A percentile compares a stretch with the other conserved stretches of the same genome.
Conservation (phyloP, 2,329 filamentous ascomycete genomes). For the Phoma herbarum region DNA sequence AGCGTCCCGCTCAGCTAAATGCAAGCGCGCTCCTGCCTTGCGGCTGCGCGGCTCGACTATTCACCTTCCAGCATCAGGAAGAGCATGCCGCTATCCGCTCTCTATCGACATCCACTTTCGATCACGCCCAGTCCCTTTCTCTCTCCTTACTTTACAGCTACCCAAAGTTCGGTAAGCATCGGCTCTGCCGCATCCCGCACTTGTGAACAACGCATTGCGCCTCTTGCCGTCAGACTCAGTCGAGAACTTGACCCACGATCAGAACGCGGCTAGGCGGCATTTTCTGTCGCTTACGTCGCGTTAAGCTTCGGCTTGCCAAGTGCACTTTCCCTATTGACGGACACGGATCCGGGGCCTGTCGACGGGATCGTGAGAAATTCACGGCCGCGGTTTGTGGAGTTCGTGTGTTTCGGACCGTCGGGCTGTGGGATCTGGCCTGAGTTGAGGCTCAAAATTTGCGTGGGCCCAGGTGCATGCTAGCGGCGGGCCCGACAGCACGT, state of each 20-base stretch:
- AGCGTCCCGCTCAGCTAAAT: slow-evolving; percentile 1
- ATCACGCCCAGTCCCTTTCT: neutral
- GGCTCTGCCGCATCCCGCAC: slow-evolving; percentile 6
- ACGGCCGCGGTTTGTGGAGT: slow-evolving; percentile 11
- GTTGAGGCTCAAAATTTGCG: slow-evolving; percentile 19
- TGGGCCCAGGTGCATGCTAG: slow-evolving; percentile 5
- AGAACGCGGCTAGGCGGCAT: slow-evolving; percentile 14
- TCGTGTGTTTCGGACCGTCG: slow-evolving; percentile 9
- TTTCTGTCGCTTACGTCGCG: slow-evolving; percentile 6
- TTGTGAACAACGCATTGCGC: slow-evolving; percentile 5
- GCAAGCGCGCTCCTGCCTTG: slow-evolving; percentile 9
- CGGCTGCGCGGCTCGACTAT: neutral
- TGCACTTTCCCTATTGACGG: slow-evolving; percentile 8
- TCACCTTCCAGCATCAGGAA: neutral
- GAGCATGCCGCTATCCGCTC: neutral
- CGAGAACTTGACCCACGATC: slow-evolving; percentile 1
- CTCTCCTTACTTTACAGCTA: neutral
- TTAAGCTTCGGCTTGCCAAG: slow-evolving; percentile 2
- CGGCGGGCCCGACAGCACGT: slow-evolving; percentile 13
- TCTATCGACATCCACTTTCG: neutral
- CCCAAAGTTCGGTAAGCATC: neutral
- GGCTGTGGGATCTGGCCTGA: slow-evolving; percentile 16
- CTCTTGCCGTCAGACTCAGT: slow-evolving; percentile 3
- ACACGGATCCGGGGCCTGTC: slow-evolving; percentile 3
- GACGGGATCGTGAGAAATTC: slow-evolving; percentile 9